Evolutionary conservation across 164 flowering plant species (phyloP).

Genomic region (Nymphaea colorata): DNA sequence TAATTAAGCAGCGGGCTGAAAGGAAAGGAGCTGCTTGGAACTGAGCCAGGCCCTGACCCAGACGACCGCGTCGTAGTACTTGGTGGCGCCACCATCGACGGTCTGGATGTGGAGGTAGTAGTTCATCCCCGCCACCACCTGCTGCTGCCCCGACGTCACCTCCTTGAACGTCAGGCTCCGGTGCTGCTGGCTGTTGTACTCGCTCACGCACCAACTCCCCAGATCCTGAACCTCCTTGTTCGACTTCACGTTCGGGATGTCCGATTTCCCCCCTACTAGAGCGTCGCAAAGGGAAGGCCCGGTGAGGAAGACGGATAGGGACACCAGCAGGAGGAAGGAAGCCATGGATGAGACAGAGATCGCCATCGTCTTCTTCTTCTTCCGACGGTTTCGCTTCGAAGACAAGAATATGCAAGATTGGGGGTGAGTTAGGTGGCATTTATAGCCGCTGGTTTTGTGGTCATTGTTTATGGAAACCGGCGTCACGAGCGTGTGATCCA

Average conservation of each 20-base stretch:
- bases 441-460: no score
- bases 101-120: slow-evolving; percentile 33
- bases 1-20: slow-evolving; percentile 14
- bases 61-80: slow-evolving; percentile 36
- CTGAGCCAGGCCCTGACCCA: slow-evolving; percentile 39
- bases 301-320: background rate
- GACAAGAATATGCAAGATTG: no score
- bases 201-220: slow-evolving; percentile 47
- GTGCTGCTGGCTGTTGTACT: slow-evolving; percentile 26
- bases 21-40: slow-evolving; percentile 27
- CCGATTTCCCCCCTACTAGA: slow-evolving; percentile 25
- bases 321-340: background rate
- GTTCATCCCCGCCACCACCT: slow-evolving; percentile 54
- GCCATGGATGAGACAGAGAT: background rate
- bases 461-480: no score
- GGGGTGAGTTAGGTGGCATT: no score
- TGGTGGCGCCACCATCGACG: slow-evolving; percentile 8
- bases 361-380: background rate
- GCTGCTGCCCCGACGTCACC: slow-evolving; percentile 44
- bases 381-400: no score
- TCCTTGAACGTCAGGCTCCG: slow-evolving; percentile 13
- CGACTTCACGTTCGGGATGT: slow-evolving; percentile 27
- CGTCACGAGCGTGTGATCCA: no score
- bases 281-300: background rate
- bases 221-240: slow-evolving; percentile 58